A percentile compares a stretch with the other conserved stretches of the same genome.
Conservation (phyloP, 225 moss, liverwort and hornwort genomes). For the Lunularia cruciata region DNA sequence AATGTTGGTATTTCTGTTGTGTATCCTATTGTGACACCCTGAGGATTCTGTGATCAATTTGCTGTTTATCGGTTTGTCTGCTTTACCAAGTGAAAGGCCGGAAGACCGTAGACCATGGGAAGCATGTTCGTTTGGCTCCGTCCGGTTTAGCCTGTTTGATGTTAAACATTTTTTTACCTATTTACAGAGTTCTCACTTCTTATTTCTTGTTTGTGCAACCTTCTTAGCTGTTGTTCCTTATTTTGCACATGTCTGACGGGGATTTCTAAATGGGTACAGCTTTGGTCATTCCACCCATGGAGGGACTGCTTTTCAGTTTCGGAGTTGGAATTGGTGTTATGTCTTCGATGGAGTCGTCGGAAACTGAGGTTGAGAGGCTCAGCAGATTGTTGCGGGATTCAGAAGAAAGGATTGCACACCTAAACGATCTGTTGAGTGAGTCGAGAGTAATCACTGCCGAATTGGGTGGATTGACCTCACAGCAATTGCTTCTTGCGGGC, state of each 20-base stretch:
- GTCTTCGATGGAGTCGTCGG: conserved; percentile 45
- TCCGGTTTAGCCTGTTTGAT: too few species aligned
- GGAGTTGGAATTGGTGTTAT: conserved; percentile 81
- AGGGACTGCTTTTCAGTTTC: conserved; percentile 77
- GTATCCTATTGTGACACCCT: too few species aligned
- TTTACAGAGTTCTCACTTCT: too few species aligned
- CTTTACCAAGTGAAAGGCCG: too few species aligned
- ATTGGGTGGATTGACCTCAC: conserved; percentile 6
- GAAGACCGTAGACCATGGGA: too few species aligned
- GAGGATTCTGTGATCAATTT: too few species aligned
- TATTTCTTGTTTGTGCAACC: too few species aligned
- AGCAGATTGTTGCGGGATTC: conserved; percentile 54
- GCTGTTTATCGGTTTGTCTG: too few species aligned
- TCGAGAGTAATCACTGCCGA: conserved; percentile 20
- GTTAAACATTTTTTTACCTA: too few species aligned
- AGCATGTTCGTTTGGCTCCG: too few species aligned
- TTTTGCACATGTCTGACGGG: neutral
- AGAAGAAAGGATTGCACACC: conserved; percentile 40
- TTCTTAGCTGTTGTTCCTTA: too few species aligned
- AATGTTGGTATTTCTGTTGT: too few species aligned
- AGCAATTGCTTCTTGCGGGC: conserved; percentile 17
- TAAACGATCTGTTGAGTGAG: conserved; percentile 34
- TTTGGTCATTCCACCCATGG: conserved; percentile 56
- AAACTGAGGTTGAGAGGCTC: conserved; percentile 56
- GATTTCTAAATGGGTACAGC: conserved; percentile 41